Base-by-base conservation (phyloP, 352 stramenopile species). In the Peronospora tabacina region DNA sequence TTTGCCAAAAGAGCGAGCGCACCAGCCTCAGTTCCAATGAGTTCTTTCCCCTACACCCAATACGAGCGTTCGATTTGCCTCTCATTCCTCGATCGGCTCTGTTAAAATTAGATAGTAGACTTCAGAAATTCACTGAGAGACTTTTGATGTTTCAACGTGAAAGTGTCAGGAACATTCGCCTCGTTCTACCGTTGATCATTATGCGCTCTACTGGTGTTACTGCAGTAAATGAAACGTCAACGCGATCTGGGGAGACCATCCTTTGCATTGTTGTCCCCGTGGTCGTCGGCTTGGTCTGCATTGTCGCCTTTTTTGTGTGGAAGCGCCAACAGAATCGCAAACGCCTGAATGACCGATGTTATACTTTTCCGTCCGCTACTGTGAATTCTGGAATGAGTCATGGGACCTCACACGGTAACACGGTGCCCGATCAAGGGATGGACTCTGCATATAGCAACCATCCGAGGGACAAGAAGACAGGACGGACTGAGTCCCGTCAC, bases 261-360 rank as follows among this genome's bases (percentile, higher is more conserved):
- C 64, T 85, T 45, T 82, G 75, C 58, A 69, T 84, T 42, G 71
- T 80, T 33, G 59, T 83, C 17, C 69, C 64, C 19, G 61, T 84
- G 7, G 59, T 82, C 28, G 58, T 72, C 16, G 36, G 74, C 35
- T 69, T 87, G 16, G 70, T 82, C 37, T 43, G 78, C 16, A 58
- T 72, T 19, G 62, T 64, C 11, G 69, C 61, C 15, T 63, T 67
- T 22, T 84, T 83, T 52, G 63, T 80, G 24, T 85, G 67, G 60
- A 70, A 66, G 41, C 66, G 74, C 30, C 64, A 64, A 8, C 68
- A 69, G 46, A 63, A 66, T 46, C 61, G 44, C 49, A 61, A 66
- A 44, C 46, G 38, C 3, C 12, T 46, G 3, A 40, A 50, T 2
- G 22, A 58, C 7, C 46, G 39, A 7, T 19, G 26, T 13, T 64